Percentiles rank a stretch among this genome's conserved stretches.
Evolutionary conservation across 2,329 filamentous ascomycete genomes (phyloP).

Genomic region (Colletotrichum phormii): DNA sequence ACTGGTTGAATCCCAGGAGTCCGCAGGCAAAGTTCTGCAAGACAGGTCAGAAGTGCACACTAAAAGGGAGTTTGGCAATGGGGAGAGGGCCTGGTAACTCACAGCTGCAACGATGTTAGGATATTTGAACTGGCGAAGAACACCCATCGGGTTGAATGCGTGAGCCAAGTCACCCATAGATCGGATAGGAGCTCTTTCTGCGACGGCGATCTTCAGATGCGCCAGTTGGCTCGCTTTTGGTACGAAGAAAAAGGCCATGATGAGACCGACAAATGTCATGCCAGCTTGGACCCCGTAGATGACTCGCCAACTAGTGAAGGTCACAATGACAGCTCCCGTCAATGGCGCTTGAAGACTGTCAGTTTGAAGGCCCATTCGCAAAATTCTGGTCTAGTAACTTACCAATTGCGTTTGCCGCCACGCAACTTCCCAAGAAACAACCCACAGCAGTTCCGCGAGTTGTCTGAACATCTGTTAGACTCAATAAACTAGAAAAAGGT

Average conservation of each 20-base stretch:
- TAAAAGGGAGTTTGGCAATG: fast-evolving
- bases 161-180: not conserved
- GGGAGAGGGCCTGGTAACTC: constrained; percentile 41
- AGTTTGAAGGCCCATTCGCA: not conserved
- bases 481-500: not conserved
- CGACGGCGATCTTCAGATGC: constrained; percentile 61
- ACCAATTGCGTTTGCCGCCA: constrained; percentile 35
- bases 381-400: not conserved
- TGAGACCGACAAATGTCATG: constrained; percentile 65
- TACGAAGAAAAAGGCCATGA: constrained; percentile 69
- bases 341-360: constrained; percentile 13
- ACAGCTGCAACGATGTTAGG: constrained; percentile 72
- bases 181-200: constrained; percentile 53
- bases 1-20: constrained; percentile 77
- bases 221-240: constrained; percentile 72
- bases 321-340: constrained; percentile 74
- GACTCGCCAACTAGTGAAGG: constrained; percentile 73
- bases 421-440: constrained; percentile 36
- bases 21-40: constrained; percentile 33
- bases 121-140: constrained; percentile 73
- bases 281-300: constrained; percentile 79
- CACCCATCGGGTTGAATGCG: constrained; percentile 75
- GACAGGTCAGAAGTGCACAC: not conserved
- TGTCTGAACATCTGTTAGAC: constrained; percentile 17
- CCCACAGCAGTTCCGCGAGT: constrained; percentile 35